Percentiles rank a stretch among this genome's conserved stretches.
phyloP scores from a whole-genome alignment of 805 yeast genomes.

The Torulaspora quercuum region DNA sequence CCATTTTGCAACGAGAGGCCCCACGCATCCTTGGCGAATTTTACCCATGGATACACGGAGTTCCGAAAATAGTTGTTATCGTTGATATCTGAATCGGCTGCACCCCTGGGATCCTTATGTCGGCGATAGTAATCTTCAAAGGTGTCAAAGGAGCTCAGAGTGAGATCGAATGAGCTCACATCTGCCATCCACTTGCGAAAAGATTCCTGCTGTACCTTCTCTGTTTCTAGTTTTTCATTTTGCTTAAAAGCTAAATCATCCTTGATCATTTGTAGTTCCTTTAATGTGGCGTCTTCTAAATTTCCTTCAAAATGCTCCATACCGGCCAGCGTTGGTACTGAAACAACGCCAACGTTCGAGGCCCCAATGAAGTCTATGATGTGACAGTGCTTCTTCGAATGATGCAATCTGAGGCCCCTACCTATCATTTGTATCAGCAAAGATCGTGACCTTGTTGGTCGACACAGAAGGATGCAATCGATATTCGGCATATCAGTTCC shows the following conservation, averaged over 20 bases:
- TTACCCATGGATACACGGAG: constrained; percentile 39
- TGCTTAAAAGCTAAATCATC: constrained; percentile 17
- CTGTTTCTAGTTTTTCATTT: constrained; percentile 15
- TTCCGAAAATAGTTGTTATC: constrained; percentile 21
- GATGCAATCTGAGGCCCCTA: constrained; percentile 69
- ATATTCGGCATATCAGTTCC: constrained; percentile 93
- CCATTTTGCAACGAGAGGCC: constrained; percentile 27
- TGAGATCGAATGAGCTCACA: constrained; percentile 30
- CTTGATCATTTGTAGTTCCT: constrained; percentile 34
- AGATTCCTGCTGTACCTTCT: constrained; percentile 7
- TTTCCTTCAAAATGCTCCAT: constrained; percentile 20
- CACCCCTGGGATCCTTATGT: constrained; percentile 7
- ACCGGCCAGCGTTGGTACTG: constrained; percentile 52
- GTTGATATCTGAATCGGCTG: constrained; percentile 7
- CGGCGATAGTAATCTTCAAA: constrained; percentile 35
- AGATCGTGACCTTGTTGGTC: constrained; percentile 77
- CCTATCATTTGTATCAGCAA: constrained; percentile 86
- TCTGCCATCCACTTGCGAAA: constrained; percentile 19
- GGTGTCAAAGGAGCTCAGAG: constrained; percentile 41
- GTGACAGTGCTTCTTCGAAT: constrained; percentile 63
- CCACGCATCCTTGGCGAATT: constrained; percentile 35
- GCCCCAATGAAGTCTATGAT: constrained; percentile 76
- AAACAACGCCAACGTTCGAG: constrained; percentile 48
- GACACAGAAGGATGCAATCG: constrained; percentile 70
- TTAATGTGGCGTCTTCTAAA: constrained; percentile 35